Evolutionary conservation across 371 early-diverging fungal species (phyloP), one percentile per base, ranked within the genome.

Genomic region (Lichtheimia ornata): DNA sequence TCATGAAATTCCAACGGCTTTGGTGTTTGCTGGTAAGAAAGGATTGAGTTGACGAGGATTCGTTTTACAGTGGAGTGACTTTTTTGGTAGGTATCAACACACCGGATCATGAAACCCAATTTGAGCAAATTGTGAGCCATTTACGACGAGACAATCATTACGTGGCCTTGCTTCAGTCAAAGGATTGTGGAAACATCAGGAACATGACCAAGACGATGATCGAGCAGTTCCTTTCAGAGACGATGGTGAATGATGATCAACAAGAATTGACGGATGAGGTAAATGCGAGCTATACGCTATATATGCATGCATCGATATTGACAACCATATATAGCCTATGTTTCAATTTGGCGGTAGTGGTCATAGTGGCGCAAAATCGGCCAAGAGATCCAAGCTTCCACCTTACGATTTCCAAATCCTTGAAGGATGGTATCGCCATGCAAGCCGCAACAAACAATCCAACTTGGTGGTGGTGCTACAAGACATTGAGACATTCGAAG

Each of bases 401-500:
- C 70, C 76, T n/a, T 84, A 85, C 58, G 89, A 90, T 58, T 80
- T 89, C 71, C 79, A 84, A 57, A 72, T 81, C 45, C 71, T 89
- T 24, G 81, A 82, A 54, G 83, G 80, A 50, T 92, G 91, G 92
- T 89, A 85, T 56, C 68, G 63, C 52, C 72, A 82, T 47, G 50
- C 78, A 9, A 58, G 50, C 14, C 22, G 47, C 9, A 49, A 5
- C 4, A 45, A 53, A 12, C 53, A 49, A 4, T 72, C 82, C 0
- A 86, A 81, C 7, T 62, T 93, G 1, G 91, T 94, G 1, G 72
- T 94, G 15, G 84, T 94, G 17, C 62, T 96, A 22, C 91, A 94
- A 63, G 95, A 96, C 65, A 88, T 95, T 66, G 96, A 96, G 64
- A 81, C 88, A n/a, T 94, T 94, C 56, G 84, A 86, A 25, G 81